Base-by-base conservation (phyloP, 768 basidiomycete species). In the Trametes maxima region DNA sequence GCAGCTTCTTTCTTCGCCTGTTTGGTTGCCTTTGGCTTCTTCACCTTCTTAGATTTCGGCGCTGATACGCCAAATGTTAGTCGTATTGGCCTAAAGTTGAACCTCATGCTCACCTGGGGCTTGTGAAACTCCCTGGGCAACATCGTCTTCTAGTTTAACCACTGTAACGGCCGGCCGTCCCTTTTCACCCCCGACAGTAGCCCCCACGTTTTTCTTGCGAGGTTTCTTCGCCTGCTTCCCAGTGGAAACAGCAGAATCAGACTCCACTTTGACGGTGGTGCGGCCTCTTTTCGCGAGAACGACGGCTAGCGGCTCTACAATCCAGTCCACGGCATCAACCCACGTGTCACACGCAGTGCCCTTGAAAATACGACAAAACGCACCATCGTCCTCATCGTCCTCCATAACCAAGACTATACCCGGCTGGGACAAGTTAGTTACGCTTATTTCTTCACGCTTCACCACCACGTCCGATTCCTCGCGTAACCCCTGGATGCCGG, bases 351-450 rank as follows among this genome's bases (percentile, higher is more conserved):
- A 8, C 28, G 28, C 28, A 33, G 3, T 33, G 28, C 3, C 4
- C 8, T 33, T 8, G 8, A 33, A 33, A 33, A 33, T 33, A 8
- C 28, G 8, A 33, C 28, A 33, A 24, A 13, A 45, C 58, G 21
- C 22, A 59, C 58, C 50, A 21, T 59, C 58, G 43, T 59, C 58
- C 33, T 59, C 58, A 7, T 59, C 58, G 2, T 45, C 58, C 7
- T 22, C 43, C 28, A 59, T 17, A 5, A 25, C 35, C 2, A 59
- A 44, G 11, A 46, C 28, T n/a, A 37, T 44, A 21, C 54, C 54
- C 17, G 44, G 12, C 12, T 11, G 33, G 28, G 8, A 33, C 28
- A 33, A 33, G 28, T 3, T 33, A 3, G 28, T 33, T 3, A 33
- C 28, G 28, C 28, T 33, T 33, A 33, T 33, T 33, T 33, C 28